Evolutionary conservation across 257 asterid species (phyloP).

Genomic region (Capsicum rhomboideum): DNA sequence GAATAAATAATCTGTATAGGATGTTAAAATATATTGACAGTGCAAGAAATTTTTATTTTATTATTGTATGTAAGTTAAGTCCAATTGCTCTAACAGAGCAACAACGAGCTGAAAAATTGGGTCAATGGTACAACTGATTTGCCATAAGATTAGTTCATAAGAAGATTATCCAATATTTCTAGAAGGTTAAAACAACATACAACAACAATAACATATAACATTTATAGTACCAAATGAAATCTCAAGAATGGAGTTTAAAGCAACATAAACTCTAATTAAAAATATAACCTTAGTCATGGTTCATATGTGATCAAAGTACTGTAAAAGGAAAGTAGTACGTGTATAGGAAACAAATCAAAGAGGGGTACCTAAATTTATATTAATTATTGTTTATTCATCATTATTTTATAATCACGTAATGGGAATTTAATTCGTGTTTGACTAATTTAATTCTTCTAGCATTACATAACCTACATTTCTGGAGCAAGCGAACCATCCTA

Average conservation of each 20-base stretch:
- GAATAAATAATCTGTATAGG: not conserved
- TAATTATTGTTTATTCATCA: not conserved
- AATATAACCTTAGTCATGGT: not conserved
- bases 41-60: not conserved
- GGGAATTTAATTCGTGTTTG: not conserved
- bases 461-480: not conserved
- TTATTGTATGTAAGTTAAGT: not conserved
- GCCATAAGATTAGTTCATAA: too few species aligned
- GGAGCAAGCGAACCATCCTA: not conserved
- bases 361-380: not conserved
- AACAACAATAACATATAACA: too few species aligned
- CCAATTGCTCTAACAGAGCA: too few species aligned
- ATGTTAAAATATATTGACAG: not conserved
- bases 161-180: too few species aligned
- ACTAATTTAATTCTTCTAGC: not conserved
- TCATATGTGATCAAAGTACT: not conserved
- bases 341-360: not conserved
- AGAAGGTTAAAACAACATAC: not conserved
- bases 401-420: not conserved
- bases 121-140: too few species aligned
- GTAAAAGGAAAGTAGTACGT: not conserved
- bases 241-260: not conserved
- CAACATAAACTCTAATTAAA: not conserved
- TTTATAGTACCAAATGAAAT: too few species aligned
- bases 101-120: too few species aligned